Conservation (phyloP, 179 eudicot species). For the Spinacia oleracea region DNA sequence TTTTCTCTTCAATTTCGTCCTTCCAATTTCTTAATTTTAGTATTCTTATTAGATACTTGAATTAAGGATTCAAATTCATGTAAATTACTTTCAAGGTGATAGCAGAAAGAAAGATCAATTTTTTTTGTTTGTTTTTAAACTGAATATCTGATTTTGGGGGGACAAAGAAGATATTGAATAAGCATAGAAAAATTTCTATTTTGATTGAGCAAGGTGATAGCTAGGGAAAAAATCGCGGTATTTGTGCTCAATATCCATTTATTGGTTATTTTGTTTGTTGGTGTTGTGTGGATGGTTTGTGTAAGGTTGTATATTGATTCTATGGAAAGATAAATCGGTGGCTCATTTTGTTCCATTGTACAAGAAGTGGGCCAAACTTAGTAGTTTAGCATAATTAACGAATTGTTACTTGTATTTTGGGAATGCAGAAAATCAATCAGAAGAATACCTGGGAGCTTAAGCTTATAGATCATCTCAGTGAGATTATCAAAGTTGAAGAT, state of each 20-base stretch:
- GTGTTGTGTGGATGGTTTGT: background rate
- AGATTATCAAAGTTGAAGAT: conserved; percentile 55
- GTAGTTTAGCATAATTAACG: too few species aligned
- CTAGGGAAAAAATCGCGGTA: background rate
- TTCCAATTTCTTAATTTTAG: too few species aligned
- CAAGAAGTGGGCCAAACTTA: background rate
- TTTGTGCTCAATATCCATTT: background rate
- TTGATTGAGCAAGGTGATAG: background rate
- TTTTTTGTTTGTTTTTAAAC: too few species aligned
- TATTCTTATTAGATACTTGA: too few species aligned
- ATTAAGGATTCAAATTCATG: too few species aligned
- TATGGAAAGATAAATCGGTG: background rate
- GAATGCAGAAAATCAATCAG: conserved; percentile 41
- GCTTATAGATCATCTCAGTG: conserved; percentile 46
- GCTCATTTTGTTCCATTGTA: background rate
- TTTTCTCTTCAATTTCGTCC: too few species aligned
- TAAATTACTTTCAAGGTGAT: background rate
- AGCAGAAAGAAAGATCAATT: background rate
- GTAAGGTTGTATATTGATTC: background rate
- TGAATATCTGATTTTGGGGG: background rate
- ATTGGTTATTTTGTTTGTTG: background rate
- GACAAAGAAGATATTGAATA: background rate
- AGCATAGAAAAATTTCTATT: background rate
- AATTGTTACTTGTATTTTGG: background rate
- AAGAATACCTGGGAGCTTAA: conserved; percentile 49